Conservation (phyloP, 306 rosid species). For the Arachis stenosperma region DNA sequence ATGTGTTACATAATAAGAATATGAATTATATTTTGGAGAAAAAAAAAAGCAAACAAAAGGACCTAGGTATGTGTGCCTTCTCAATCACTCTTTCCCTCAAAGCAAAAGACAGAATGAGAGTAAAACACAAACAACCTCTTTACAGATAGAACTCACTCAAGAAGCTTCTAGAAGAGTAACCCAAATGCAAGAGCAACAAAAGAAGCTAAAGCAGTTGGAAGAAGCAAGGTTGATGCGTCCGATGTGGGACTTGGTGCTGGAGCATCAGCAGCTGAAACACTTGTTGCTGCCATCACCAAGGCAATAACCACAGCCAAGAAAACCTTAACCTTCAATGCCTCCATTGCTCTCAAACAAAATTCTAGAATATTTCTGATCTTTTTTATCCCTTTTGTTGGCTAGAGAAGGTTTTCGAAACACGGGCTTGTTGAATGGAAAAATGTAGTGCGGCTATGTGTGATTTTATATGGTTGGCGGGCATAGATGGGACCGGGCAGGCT, state of each 20-base stretch:
- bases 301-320: conserved; percentile 39
- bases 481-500: conserved; percentile 41
- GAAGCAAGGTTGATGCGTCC: conserved; percentile 44
- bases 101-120: neutral
- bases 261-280: conserved; percentile 53
- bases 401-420: conserved; percentile 21
- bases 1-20: conserved; percentile 38
- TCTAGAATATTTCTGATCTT: neutral
- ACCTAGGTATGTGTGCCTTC: neutral
- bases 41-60: conserved; percentile 9
- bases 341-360: conserved; percentile 43
- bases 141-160: conserved; percentile 28
- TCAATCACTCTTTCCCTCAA: conserved; percentile 1
- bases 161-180: conserved; percentile 35
- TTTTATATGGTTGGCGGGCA: conserved; percentile 42
- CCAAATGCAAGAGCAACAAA: conserved; percentile 51
- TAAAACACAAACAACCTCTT: conserved; percentile 16
- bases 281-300: conserved; percentile 39
- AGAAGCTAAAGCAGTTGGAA: conserved; percentile 51
- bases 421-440: conserved; percentile 27
- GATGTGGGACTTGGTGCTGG: conserved; percentile 64
- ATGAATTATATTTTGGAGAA: neutral
- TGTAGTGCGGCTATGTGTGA: neutral
- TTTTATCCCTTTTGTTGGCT: neutral
- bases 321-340: conserved; percentile 45